Evolutionary conservation across 345 rosid species (phyloP).

Genomic region (Triadica sebifera): DNA sequence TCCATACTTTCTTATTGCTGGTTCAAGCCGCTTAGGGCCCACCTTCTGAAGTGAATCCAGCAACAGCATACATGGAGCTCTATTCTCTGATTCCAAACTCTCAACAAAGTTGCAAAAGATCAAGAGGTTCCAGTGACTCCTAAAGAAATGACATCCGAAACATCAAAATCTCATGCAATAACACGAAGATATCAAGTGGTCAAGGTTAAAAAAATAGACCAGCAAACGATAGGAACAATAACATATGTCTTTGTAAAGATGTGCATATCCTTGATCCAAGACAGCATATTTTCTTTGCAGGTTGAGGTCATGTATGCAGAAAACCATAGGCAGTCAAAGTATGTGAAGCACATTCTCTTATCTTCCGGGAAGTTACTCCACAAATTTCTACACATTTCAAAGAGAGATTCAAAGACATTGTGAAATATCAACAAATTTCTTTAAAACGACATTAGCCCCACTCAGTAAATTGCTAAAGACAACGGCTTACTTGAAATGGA

Average conservation of each 20-base stretch:
- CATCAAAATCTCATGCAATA: constrained; percentile 11
- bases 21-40: constrained; percentile 47
- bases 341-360: constrained; percentile 40
- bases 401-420: constrained; percentile 4
- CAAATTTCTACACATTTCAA: constrained; percentile 36
- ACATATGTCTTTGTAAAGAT: constrained; percentile 62
- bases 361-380: constrained; percentile 53
- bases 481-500: constrained; percentile 45
- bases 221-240: constrained; percentile 61
- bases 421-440: background rate
- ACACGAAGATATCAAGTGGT: background rate
- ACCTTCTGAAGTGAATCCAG: constrained; percentile 69
- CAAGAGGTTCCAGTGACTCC: constrained; percentile 69
- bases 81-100: constrained; percentile 36
- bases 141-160: constrained; percentile 16
- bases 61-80: constrained; percentile 54
- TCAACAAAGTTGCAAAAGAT: constrained; percentile 70
- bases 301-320: constrained; percentile 37
- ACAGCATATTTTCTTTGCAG: constrained; percentile 33
- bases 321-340: constrained; percentile 59
- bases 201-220: constrained; percentile 33
- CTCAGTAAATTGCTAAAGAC: background rate
- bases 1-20: constrained; percentile 55
- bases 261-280: constrained; percentile 50
- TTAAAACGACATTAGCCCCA: background rate